Evolutionary conservation across 163 green algal genomes (phyloP), one percentile per base, ranked within the genome.

Genomic region (Smithsoniella earleae): DNA sequence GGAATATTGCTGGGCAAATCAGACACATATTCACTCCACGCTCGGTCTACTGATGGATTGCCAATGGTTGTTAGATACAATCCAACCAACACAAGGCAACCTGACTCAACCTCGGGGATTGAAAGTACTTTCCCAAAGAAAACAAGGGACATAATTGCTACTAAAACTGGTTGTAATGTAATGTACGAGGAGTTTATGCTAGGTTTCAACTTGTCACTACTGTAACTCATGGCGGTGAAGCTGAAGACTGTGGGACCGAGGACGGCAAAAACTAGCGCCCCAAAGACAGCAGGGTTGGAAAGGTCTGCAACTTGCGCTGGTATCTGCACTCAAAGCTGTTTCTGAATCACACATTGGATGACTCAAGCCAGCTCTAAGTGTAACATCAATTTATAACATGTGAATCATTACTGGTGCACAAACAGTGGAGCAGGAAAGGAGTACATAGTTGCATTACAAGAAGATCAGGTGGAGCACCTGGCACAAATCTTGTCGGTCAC

Each of bases 181-280:
- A 69, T 69, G 25, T 69, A 69, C 43, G 58, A 33, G 31, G 58
- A 69, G 58, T 36, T 69, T 30, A 69, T 33, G 1, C 58, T 69
- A 4, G 58, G 58, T 33, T 69, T 69, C 6, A 69, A 13, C 58
- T 69, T 69, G 30, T 43, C 16, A 13, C 58, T 69, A 6, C 58
- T 36, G 34, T 69, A 69, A 31, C 58, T 69, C 58, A 69, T 33
- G n/a, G 58, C 58, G 28, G 58, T 69, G 25, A 69, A 69, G 58
- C 58, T 43, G 58, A 69, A 69, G 30, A 69, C 58, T 69, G 58
- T 69, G 3, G 58, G 27, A 10, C 58, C 58, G 5, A 69, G 25
- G 5, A 69, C 58, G 6, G 58, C 58, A 69, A 69, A 69, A 8
- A 34, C 58, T 16, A 69, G 25, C 6, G 58, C 58, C 27, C 58